Evolutionary conservation across 805 yeast species (phyloP).

Genomic region (Nakazawaea wickerhamii): DNA sequence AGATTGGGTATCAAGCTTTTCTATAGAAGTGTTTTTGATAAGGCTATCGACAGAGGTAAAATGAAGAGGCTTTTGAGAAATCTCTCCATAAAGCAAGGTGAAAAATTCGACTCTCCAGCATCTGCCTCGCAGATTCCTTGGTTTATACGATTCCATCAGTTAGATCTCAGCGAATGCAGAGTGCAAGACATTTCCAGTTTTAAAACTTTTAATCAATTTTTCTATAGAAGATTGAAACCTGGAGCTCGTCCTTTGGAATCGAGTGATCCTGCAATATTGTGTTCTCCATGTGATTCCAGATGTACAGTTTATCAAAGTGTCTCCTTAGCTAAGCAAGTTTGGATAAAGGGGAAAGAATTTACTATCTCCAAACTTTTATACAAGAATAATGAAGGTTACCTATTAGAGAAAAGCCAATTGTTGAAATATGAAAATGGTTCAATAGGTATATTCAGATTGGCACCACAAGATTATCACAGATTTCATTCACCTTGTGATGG

Average conservation of each 20-base stretch:
- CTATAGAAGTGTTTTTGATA: conserved; percentile 64
- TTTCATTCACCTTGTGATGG: conserved; percentile 90
- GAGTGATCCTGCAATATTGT: conserved; percentile 42
- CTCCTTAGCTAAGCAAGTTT: conserved; percentile 58
- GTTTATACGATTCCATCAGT: conserved; percentile 76
- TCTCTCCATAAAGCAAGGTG: conserved; percentile 76
- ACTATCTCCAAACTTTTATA: conserved; percentile 57
- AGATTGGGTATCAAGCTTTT: conserved; percentile 80
- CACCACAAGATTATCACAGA: conserved; percentile 96
- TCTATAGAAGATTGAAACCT: conserved; percentile 70
- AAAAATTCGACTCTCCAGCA: conserved; percentile 66
- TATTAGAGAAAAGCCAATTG: conserved; percentile 17
- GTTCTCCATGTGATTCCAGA: conserved; percentile 86
- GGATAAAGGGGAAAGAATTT: conserved; percentile 88
- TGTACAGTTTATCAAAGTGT: conserved; percentile 64
- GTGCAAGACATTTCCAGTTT: conserved; percentile 42
- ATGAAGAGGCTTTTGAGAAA: conserved; percentile 57
- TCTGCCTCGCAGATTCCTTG: conserved; percentile 67
- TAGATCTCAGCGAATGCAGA: conserved; percentile 68
- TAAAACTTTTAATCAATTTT: conserved; percentile 81
- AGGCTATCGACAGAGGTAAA: conserved; percentile 50
- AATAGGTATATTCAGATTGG: conserved; percentile 77
- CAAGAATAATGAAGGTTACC: conserved; percentile 32
- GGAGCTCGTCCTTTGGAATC: conserved; percentile 70
- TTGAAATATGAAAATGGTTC: conserved; percentile 46